phyloP scores from a whole-genome alignment of 768 basidiomycete species.

The Mycena pura region DNA sequence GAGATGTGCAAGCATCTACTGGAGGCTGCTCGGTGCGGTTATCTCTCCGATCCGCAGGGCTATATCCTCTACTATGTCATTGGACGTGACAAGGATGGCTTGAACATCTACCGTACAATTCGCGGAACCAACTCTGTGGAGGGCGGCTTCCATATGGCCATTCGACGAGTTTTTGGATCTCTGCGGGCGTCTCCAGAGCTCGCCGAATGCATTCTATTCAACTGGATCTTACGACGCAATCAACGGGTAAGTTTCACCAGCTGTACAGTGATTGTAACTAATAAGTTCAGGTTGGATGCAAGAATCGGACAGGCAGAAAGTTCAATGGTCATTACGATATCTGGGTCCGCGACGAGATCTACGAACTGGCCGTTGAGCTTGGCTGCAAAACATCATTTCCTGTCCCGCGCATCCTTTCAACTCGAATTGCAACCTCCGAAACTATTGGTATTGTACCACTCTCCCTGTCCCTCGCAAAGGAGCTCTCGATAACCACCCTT shows the following conservation, averaged over 20 bases:
- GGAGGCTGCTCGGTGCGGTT: background rate
- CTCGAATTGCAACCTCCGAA: background rate
- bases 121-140: slow-evolving; percentile 4
- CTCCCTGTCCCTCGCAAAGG: background rate
- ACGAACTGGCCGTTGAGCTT: background rate
- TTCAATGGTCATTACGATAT: background rate
- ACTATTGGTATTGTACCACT: background rate
- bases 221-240: background rate
- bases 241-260: background rate
- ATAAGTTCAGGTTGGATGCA: background rate
- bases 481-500: background rate
- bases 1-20: background rate
- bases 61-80: background rate
- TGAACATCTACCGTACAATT: background rate
- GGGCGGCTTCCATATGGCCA: too few relatives aligned
- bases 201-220: too few relatives aligned
- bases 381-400: background rate
- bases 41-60: background rate
- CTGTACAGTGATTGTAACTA: background rate
- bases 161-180: too few relatives aligned
- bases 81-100: background rate
- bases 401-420: background rate
- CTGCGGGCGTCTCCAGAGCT: too few relatives aligned
- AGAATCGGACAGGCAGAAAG: background rate
- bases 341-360: background rate